Conservation (phyloP, 345 rosid species). For the Theobroma cacao region DNA sequence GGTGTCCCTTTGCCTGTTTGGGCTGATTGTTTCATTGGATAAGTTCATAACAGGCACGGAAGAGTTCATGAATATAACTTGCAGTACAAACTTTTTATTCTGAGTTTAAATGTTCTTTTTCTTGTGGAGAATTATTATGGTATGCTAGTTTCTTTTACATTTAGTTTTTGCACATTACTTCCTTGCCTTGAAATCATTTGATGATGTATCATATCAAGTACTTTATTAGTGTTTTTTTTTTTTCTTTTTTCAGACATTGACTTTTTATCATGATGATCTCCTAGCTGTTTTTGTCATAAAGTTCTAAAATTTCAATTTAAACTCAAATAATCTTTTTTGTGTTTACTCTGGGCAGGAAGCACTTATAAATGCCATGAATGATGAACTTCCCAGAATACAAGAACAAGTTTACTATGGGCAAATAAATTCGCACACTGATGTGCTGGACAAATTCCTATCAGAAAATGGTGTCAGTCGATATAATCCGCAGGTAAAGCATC, state of each 20-base stretch:
- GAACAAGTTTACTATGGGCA: conserved; percentile 96
- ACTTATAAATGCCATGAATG: conserved; percentile 90
- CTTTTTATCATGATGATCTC: not conserved
- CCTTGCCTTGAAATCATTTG: not conserved
- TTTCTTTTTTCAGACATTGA: not conserved
- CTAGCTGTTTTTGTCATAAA: not conserved
- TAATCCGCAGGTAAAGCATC: conserved; percentile 74
- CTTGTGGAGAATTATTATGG: not conserved
- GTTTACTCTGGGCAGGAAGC: conserved; percentile 59
- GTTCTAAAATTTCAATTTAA: not conserved
- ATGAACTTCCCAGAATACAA: conserved; percentile 89
- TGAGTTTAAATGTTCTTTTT: not conserved
- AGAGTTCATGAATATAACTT: not conserved
- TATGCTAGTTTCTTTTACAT: conserved; percentile 7
- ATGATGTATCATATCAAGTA: not conserved
- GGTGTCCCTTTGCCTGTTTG: not conserved
- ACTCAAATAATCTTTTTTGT: conserved; percentile 13
- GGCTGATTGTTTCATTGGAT: not conserved
- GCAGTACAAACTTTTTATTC: not conserved
- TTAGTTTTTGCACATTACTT: not conserved
- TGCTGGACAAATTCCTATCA: conserved; percentile 78
- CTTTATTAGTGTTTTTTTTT: not conserved
- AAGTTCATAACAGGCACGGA: not conserved
- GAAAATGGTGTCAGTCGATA: conserved; percentile 91
- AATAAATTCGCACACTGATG: conserved; percentile 77